Evolutionary conservation across 805 yeast species (phyloP), one percentile per base, ranked within the genome.

Genomic region (Saturnispora quitensis): DNA sequence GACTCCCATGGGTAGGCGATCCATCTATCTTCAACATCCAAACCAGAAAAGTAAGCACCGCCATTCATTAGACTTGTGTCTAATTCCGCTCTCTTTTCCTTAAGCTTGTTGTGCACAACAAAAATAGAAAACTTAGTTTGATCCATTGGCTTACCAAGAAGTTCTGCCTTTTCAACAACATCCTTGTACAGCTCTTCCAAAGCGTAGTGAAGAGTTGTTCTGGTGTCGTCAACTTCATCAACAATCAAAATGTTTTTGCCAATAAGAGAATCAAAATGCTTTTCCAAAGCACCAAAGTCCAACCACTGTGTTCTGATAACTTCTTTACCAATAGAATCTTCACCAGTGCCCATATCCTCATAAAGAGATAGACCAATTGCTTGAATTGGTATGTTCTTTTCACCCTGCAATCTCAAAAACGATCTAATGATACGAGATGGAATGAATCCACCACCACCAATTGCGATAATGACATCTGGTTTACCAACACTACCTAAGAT

Each of bases 1-100:
- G 93, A 84, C 64, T 88, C 96, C 95, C 95, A 87, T 40, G 96
- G 96, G 67, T 88, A 87, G 42, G 91, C 89, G 60, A 87, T 80
- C 96, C 96, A 87, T 61, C 71, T 72, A 63, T 87, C 95, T 25
- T 81, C 81, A 40, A 85, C 84, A 40, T 86, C 82, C 59, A 78
- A 73, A 40, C 91, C 95, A 48, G 88, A 85, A 45, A 82, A 67
- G 65, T 88, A 88, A 55, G 80, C 75, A 50, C 84, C 84, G 33
- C 76, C 74, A 38, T 75, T 72, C 73, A 87, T 74, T 71, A 84
- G 72, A 13, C 75, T 77, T 48, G 70, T 68, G 43, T 89, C 86
- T 49, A 88, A 72, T 47, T 82, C 78, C 9, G 91, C 95, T 59
- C 78, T 80, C 75, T 88, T 88, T 53, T 82, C 81, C 74, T 88